Percentiles rank a stretch among this genome's conserved stretches.
Evolutionary conservation across 352 stramenopile genomes (phyloP).

Genomic region (Saprolegnia parasitica): DNA sequence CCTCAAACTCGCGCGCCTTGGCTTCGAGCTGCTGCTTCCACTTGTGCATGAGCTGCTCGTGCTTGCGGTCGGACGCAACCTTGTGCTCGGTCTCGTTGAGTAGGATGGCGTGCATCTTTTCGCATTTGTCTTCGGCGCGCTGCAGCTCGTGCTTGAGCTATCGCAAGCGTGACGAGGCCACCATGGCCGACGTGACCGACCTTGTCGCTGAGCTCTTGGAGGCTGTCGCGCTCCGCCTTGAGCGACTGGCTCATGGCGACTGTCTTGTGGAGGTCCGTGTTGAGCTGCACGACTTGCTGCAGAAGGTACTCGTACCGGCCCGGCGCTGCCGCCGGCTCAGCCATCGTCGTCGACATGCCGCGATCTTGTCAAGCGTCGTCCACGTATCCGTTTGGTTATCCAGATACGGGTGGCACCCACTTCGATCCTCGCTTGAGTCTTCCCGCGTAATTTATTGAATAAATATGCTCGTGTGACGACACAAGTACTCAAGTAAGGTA

Average conservation of each 20-base stretch:
- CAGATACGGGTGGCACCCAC: too few relatives aligned
- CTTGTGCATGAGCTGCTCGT: slow-evolving; percentile 75
- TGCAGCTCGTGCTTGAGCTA: slow-evolving; percentile 64
- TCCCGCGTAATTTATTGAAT: too few relatives aligned
- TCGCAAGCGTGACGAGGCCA: background rate
- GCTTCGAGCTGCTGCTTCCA: slow-evolving; percentile 81
- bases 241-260: slow-evolving; percentile 71
- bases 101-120: slow-evolving; percentile 72
- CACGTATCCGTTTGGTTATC: background rate
- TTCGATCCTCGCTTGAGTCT: too few relatives aligned
- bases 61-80: slow-evolving; percentile 73
- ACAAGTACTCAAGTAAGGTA: too few relatives aligned
- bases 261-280: slow-evolving; percentile 79
- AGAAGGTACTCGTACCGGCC: slow-evolving; percentile 65
- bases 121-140: slow-evolving; percentile 64
- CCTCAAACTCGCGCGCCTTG: slow-evolving; percentile 77
- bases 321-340: background rate
- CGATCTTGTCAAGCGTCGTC: slow-evolving; percentile 2
- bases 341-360: background rate
- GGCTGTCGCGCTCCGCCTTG: slow-evolving; percentile 65
- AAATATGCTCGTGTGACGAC: too few relatives aligned
- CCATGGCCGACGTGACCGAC: slow-evolving; percentile 26
- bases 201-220: slow-evolving; percentile 58
- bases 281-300: slow-evolving; percentile 79
- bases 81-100: slow-evolving; percentile 82